Evolutionary conservation across 441 rosid species (phyloP), one percentile per base, ranked within the genome.

Genomic region (Bruguiera hainesii): DNA sequence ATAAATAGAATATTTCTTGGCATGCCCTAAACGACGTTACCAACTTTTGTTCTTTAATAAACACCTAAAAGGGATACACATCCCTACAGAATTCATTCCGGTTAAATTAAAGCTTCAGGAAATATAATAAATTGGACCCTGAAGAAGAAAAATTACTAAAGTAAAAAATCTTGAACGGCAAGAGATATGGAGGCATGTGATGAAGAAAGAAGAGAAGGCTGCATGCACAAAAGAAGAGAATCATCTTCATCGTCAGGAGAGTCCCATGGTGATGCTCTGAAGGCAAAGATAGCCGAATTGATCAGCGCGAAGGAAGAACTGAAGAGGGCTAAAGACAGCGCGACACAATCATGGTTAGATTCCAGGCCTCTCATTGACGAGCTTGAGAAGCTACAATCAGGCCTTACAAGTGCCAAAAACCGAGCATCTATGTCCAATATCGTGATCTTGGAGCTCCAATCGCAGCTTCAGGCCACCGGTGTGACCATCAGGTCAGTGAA

Each of bases 341-440:
- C 86, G 0, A 82, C 66, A 65, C 83, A 82, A 48, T 83, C 88
- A 11, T 85, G 88, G 88, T 52, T 83, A 23, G 87, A 84, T 20
- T 87, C 93, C 64, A 78, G 60, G 68, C 93, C 90, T 28, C 72
- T 85, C 6, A 81, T 81, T 29, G 85, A 83, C 39, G 82, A 85
- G 77, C 90, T 87, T 15, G 90, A 85, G 69, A 82, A 74, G 59
- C 73, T 71, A 2, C 83, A 84, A 76, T 64, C 82, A 4, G 76
- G 53, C 2, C 78, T 85, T 9, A 74, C 71, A 16, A 71, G 53
- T 50, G 77, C 81, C 30, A 78, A 76, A 50, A 81, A 76, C 68
- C 73, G 75, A 35, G 21, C 39, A 49, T 81, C 87, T 7, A 71
- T 79, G 77, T 75, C 83, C 0, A 69, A 56, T 11, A 33, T 63